Percentiles rank a stretch among this genome's conserved stretches.
Conservation (phyloP, 208 protist species). For the Blechomonas ayalai region DNA sequence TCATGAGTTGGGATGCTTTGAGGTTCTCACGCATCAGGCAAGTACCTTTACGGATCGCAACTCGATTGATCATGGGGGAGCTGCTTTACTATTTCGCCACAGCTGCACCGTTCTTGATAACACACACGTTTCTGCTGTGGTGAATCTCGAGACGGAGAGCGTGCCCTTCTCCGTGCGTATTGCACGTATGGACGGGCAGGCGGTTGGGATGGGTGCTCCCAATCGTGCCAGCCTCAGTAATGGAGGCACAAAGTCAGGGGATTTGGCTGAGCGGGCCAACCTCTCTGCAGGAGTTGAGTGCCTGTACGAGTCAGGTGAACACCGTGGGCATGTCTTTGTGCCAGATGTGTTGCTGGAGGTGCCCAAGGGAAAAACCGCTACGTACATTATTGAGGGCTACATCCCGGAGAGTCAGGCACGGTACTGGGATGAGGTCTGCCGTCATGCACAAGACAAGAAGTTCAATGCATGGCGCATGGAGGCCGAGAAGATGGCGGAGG, state of each 20-base stretch:
- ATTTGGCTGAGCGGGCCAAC: too few relatives aligned
- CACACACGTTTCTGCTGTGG: slow-evolving; percentile 45
- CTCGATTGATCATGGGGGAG: slow-evolving; percentile 44
- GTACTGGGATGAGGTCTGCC: slow-evolving; percentile 52
- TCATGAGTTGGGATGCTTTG: slow-evolving; percentile 38
- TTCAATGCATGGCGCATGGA: slow-evolving; percentile 21
- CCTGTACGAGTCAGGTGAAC: slow-evolving; percentile 12
- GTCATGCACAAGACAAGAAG: slow-evolving; percentile 28
- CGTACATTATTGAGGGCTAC: slow-evolving; percentile 50
- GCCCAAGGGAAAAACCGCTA: neutral
- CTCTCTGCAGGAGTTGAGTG: neutral
- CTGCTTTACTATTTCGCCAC: slow-evolving; percentile 49
- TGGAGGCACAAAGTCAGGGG: neutral
- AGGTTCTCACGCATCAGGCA: slow-evolving; percentile 26
- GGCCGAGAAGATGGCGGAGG: slow-evolving; percentile 17
- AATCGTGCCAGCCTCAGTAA: neutral
- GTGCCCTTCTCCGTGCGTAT: slow-evolving; percentile 52
- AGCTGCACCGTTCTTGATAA: slow-evolving; percentile 36
- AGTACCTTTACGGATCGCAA: slow-evolving; percentile 28
- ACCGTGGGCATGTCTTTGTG: slow-evolving; percentile 29
- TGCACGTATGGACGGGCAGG: neutral
- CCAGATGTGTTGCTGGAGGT: slow-evolving; percentile 40
- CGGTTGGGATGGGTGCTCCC: neutral
- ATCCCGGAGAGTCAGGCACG: slow-evolving; percentile 29
- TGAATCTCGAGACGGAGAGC: slow-evolving; percentile 22